Base-by-base conservation (phyloP, 2,329 filamentous ascomycete species). In the Dothidotthia symphoricarpi region DNA sequence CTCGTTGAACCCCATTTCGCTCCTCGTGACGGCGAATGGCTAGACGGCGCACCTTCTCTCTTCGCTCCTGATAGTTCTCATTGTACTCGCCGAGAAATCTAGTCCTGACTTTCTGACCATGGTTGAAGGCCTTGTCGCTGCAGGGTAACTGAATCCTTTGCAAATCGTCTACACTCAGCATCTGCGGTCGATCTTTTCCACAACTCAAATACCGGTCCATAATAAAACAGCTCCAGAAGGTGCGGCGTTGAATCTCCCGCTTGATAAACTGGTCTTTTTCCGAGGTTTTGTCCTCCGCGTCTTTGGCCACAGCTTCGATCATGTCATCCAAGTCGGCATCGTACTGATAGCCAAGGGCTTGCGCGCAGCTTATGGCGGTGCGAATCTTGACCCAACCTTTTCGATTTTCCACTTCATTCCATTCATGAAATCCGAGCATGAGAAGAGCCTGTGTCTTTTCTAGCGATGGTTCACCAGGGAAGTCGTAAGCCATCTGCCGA, bases 181-280 rank as follows among this genome's bases (percentile, higher is more conserved):
- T 81, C 11, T 76, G 74, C 1, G 78, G 73, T 15, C 82, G 73
- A 35, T 80, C 75, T 45, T 78, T 78, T 14, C 83, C 83, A 50
- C 78, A 82, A 24, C 81, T 78, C 16, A 87, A 68, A 62, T 86
- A 78, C 3, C 83, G 77, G 58, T 88, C 85, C 50, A 88, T 71
- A 34, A 87, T 81, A 41, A 85, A 81, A 54, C 83, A 86, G 51
- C 83, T 86, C 70, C 84, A 88, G 70, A 87, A 85, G 1, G 84
- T 86, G 6, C 85, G 76, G 16, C 85, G 73, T 43, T 75, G 72
- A 10, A 83, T 76, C 60, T 88, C 85, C 40, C 78, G 79, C 24
- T 76, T 69, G 15, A 83, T 76, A 31, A 78, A 75, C 12, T 69
- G 63, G 38, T 75, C 63, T 3, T 62, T 47, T 30, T 59, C 54